Base-by-base conservation (phyloP, 129 eudicot genomes). In the Chrysanthemum lavandulifolium region DNA sequence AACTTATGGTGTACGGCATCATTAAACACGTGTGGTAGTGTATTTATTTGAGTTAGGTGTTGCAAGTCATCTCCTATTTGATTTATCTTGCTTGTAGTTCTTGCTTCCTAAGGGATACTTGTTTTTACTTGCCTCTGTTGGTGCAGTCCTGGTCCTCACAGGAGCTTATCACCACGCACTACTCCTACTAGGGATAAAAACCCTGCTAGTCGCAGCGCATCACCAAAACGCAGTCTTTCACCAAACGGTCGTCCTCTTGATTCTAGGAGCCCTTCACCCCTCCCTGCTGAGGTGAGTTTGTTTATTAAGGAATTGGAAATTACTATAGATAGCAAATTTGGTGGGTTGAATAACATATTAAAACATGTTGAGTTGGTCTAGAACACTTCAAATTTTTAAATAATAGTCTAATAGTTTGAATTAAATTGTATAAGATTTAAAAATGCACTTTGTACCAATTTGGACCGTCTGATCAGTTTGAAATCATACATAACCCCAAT, bases 111-210 rank as follows among this genome's bases (percentile, higher is more conserved):
- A 60, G 43, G 25, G 25, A 19, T 11, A 60, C 36, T 60, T 60
- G 65, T 57, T 61, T 33, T 51, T 52, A 50, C 40, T 72, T 70
- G 13, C 76, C 70, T 29, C 21, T 61, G 23, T 47, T 61, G 80
- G 65, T 51, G 69, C 55, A 85, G 87, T 68, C 74, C 45, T 45
- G 73, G 84, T 70, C 80, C 87, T 54, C 58, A 76, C 57, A 81
- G 89, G 78, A 84, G 87, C 70, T 51, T 64, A 55, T 80, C 87
- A 31, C 87, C 90, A 36, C 75, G 77, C 33, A 74, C 73, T 72
- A 57, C 77, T 52, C 78, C 89, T 31, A 82, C 87, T 13, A 79
- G 74, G 61, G 83, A 49, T 73, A 49, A 48, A 69, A 80, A 69
- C 70, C 81, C 81, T 6, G 79, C 64, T 61, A 61, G 76, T 31